phyloP scores from a whole-genome alignment of 2,329 filamentous ascomycete species.

The Xylariaceae sp. region DNA sequence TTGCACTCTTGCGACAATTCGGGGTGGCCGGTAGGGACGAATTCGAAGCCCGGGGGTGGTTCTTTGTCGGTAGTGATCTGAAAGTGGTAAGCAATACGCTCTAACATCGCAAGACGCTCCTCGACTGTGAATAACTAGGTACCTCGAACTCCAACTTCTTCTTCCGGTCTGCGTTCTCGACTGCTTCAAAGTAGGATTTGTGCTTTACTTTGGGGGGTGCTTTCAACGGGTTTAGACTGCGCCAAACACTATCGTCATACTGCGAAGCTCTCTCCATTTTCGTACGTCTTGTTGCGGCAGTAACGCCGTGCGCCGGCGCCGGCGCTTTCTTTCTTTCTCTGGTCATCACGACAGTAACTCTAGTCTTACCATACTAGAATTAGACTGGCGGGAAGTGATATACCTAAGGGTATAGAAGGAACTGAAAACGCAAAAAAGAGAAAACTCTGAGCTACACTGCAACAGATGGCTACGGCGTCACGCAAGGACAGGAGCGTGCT shows the following conservation, averaged over 20 bases:
- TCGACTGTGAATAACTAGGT: conserved; percentile 23
- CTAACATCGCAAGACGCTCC: neutral
- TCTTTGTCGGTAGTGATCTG: conserved; percentile 48
- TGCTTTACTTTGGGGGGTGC: conserved; percentile 46
- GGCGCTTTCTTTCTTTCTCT: conserved; percentile 31
- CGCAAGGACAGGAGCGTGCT: conserved; percentile 22
- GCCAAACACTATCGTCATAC: conserved; percentile 27
- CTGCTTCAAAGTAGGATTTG: conserved; percentile 57
- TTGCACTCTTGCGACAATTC: conserved; percentile 57
- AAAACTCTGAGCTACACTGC: conserved; percentile 22
- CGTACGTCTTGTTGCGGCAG: conserved; percentile 25
- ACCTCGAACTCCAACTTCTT: conserved; percentile 60
- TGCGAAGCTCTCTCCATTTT: conserved; percentile 29
- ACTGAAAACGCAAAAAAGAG: conserved; percentile 8
- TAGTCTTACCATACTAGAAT: conserved; percentile 33
- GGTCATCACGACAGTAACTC: conserved; percentile 29
- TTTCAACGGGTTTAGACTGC: conserved; percentile 30
- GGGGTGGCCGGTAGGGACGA: conserved; percentile 58
- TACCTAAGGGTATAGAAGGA: conserved; percentile 20
- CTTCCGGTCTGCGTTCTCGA: conserved; percentile 60
- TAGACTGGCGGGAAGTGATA: conserved; percentile 17
- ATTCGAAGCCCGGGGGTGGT: conserved; percentile 57
- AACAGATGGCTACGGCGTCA: conserved; percentile 26
- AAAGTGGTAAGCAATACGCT: conserved; percentile 21
- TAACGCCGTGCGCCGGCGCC: conserved; percentile 24